phyloP scores from a whole-genome alignment of 306 rosid species.

The Vicia villosa region DNA sequence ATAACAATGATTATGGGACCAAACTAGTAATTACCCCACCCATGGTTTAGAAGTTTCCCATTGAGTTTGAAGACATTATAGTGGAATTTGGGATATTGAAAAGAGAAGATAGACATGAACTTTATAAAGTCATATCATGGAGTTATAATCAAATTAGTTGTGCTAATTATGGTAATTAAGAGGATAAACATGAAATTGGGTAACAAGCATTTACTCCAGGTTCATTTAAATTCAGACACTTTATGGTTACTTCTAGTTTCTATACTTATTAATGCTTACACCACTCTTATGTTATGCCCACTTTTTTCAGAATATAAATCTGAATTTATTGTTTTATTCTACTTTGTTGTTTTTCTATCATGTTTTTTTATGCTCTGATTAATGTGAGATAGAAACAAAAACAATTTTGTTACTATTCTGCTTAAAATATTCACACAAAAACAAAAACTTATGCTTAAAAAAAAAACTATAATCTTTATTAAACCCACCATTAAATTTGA shows the following conservation, averaged over 20 bases:
- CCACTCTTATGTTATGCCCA: conserved; percentile 14
- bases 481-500: too few relatives aligned
- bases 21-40: conserved; percentile 26
- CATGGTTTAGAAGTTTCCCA: conserved; percentile 48
- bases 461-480: too few relatives aligned
- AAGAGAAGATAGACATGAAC: background rate
- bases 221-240: conserved; percentile 42
- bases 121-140: conserved; percentile 36
- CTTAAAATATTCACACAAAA: too few relatives aligned
- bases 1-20: too few relatives aligned
- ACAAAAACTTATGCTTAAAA: too few relatives aligned
- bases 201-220: conserved; percentile 37
- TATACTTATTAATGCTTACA: conserved; percentile 14
- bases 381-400: too few relatives aligned
- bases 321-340: conserved; percentile 18
- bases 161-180: conserved; percentile 48
- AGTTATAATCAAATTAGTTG: conserved; percentile 34
- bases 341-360: too few relatives aligned
- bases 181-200: conserved; percentile 41
- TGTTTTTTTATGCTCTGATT: too few relatives aligned
- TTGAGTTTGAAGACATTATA: conserved; percentile 37
- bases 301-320: conserved; percentile 27
- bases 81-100: conserved; percentile 28
- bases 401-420: too few relatives aligned
- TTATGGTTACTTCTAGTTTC: conserved; percentile 32